Percentiles rank a stretch among this genome's conserved stretches.
These are phyloP conservation scores for Flagelloscypha sp. DNA, from an alignment of 768 basidiomycete genomes.

Conservation along the genomic window DNA sequence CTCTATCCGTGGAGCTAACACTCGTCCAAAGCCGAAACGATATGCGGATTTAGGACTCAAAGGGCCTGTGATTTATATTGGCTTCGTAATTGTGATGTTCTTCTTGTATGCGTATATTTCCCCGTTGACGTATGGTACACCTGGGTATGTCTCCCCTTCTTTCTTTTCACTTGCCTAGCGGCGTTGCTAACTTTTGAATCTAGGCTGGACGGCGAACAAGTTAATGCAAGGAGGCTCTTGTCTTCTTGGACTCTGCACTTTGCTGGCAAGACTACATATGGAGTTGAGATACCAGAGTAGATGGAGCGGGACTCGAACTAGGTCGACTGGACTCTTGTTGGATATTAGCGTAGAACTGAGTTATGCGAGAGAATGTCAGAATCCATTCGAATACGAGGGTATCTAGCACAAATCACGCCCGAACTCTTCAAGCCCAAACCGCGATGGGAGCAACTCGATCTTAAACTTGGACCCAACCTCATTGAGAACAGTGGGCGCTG, in stretches of 20 bases:
- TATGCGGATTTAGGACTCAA: slow-evolving; percentile 73
- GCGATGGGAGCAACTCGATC: no score
- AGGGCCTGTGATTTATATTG: slow-evolving; percentile 55
- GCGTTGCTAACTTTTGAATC: slow-evolving; percentile 10
- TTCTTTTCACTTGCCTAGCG: slow-evolving; percentile 8
- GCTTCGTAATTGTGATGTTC: slow-evolving; percentile 55
- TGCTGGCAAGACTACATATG: slow-evolving; percentile 56
- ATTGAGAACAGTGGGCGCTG: no score
- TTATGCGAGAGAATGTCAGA: no score
- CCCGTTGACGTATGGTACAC: slow-evolving; percentile 94
- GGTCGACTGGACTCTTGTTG: no score
- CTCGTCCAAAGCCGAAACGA: slow-evolving; percentile 37
- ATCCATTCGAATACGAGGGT: no score
- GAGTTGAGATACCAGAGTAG: slow-evolving; percentile 12
- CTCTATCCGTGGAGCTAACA: slow-evolving; percentile 65
- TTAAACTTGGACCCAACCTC: no score
- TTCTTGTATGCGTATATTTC: slow-evolving; percentile 66
- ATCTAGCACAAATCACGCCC: no score
- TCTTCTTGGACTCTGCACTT: slow-evolving; percentile 94
- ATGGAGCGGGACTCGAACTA: no score
- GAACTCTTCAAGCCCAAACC: no score
- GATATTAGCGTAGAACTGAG: no score
- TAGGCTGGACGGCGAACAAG: slow-evolving; percentile 78
- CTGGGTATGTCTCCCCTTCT: slow-evolving; percentile 56
- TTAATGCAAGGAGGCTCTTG: slow-evolving; percentile 76